These are phyloP conservation scores for Wickerhamiella australiensis DNA, from an alignment of 805 yeast genomes.

Conservation along the genomic window DNA sequence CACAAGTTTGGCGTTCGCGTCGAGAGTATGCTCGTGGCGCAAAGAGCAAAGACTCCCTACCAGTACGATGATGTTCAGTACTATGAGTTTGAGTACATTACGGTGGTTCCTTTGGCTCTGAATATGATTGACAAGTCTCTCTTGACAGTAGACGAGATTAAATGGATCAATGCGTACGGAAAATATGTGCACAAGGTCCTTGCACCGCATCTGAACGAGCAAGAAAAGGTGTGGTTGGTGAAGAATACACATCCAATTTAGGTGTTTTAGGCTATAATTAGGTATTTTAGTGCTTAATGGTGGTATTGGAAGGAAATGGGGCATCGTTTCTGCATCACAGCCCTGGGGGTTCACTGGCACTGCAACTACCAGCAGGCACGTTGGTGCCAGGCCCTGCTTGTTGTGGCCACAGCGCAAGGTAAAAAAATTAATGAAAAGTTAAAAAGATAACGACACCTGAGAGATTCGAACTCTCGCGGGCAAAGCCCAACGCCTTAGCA, in stretches of 20 bases:
- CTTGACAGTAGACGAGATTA: slow-evolving; percentile 48
- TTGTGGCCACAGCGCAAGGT: no score
- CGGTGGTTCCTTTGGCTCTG: slow-evolving; percentile 72
- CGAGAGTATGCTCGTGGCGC: slow-evolving; percentile 66
- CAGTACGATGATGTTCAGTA: slow-evolving; percentile 47
- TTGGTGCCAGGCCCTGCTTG: no score
- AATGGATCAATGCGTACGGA: slow-evolving; percentile 63
- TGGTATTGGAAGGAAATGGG: no score
- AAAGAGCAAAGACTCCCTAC: slow-evolving; percentile 30
- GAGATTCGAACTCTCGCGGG: slow-evolving; percentile 31
- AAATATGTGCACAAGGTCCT: slow-evolving; percentile 41
- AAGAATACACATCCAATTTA: slow-evolving; percentile 43
- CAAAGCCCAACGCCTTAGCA: slow-evolving; percentile 25
- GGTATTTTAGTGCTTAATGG: no score
- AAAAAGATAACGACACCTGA: slow-evolving; percentile 25
- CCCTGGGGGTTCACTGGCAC: no score
- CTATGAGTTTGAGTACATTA: slow-evolving; percentile 68
- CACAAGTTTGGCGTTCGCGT: slow-evolving; percentile 81
- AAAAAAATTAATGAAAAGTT: not conserved
- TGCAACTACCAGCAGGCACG: no score
- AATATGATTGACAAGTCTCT: slow-evolving; percentile 52
- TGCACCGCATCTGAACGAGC: slow-evolving; percentile 37
- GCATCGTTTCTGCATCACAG: no score
- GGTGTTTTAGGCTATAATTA: no score
- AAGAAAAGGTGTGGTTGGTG: slow-evolving; percentile 58